A percentile compares a stretch with the other conserved stretches of the same genome.
These are phyloP conservation scores for Gastrolobium bilobum DNA, from an alignment of 306 rosid species.

Conservation along the genomic window DNA sequence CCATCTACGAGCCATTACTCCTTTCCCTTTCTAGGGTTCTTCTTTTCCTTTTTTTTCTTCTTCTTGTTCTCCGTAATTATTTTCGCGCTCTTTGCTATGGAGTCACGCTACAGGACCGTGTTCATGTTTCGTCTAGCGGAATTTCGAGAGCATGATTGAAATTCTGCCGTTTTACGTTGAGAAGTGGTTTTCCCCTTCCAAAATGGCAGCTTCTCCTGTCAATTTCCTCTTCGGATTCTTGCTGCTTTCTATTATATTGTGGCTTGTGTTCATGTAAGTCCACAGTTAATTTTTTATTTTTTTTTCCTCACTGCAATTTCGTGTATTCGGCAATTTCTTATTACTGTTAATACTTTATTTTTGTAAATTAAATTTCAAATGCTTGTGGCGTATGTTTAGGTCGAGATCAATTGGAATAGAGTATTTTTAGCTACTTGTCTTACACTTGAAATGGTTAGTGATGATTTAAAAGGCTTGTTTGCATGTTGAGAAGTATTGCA, in stretches of 20 bases:
- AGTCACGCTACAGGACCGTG: slow-evolving; percentile 53
- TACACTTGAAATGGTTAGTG: slow-evolving; percentile 18
- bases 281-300: background rate
- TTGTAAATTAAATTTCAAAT: background rate
- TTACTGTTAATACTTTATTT: background rate
- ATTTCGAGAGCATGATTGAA: slow-evolving; percentile 58
- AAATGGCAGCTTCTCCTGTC: slow-evolving; percentile 93
- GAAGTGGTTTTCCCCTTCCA: background rate
- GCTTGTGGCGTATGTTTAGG: background rate
- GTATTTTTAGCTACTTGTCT: slow-evolving; percentile 7
- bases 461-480: slow-evolving; percentile 20
- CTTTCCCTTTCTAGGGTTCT: slow-evolving; percentile 63
- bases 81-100: slow-evolving; percentile 39
- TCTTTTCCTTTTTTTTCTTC: background rate
- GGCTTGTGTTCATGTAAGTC: slow-evolving; percentile 89
- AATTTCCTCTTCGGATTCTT: slow-evolving; percentile 84
- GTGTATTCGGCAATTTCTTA: slow-evolving; percentile 3
- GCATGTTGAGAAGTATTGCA: background rate
- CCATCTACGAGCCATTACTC: background rate
- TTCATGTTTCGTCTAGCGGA: slow-evolving; percentile 51
- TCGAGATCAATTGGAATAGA: slow-evolving; percentile 32
- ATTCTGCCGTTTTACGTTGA: slow-evolving; percentile 13
- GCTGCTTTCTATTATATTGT: slow-evolving; percentile 76
- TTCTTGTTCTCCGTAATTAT: background rate
- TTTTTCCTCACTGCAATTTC: slow-evolving; percentile 17